A percentile compares a stretch with the other conserved stretches of the same genome.
phyloP scores from a whole-genome alignment of 192 early-diverging fungal species.

The Mortierella hygrophila region DNA sequence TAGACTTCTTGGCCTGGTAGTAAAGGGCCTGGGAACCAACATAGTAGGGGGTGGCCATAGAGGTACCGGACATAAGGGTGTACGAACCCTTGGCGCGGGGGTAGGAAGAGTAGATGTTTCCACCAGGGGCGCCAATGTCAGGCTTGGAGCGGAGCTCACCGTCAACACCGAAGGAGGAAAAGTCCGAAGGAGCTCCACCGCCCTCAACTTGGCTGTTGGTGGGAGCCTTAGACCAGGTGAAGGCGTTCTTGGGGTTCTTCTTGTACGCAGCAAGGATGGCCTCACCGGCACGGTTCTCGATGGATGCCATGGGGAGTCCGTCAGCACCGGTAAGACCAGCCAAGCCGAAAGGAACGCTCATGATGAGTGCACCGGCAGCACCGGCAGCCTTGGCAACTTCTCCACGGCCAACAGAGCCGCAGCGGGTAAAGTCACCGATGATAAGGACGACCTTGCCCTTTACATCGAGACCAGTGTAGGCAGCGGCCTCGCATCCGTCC shows the following conservation, averaged over 20 bases:
- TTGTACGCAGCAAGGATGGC: slow-evolving; percentile 39
- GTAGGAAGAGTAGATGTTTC: slow-evolving; percentile 65
- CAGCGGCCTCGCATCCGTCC: slow-evolving; percentile 32
- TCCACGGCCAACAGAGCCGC: slow-evolving; percentile 58
- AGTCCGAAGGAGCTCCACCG: slow-evolving; percentile 65
- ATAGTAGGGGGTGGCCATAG: slow-evolving; percentile 73
- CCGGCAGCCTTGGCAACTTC: slow-evolving; percentile 9
- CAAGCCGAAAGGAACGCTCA: slow-evolving; percentile 30
- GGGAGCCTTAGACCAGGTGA: slow-evolving; percentile 22
- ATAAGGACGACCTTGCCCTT: slow-evolving; percentile 64
- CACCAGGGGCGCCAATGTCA: slow-evolving; percentile 65
- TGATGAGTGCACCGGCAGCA: slow-evolving; percentile 9
- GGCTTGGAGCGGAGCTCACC: slow-evolving; percentile 71
- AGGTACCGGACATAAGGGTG: slow-evolving; percentile 64
- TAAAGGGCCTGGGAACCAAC: slow-evolving; percentile 63
- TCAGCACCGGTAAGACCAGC: slow-evolving; percentile 23
- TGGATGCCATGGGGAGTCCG: slow-evolving; percentile 44
- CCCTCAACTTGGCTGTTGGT: slow-evolving; percentile 13
- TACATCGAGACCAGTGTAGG: slow-evolving; percentile 3
- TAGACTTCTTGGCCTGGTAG: slow-evolving; percentile 51
- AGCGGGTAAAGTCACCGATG: slow-evolving; percentile 37
- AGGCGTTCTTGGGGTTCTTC: slow-evolving; percentile 12
- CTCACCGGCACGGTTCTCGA: slow-evolving; percentile 49
- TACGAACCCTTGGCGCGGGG: slow-evolving; percentile 61
- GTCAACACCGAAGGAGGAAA: slow-evolving; percentile 74